A percentile compares a stretch with the other conserved stretches of the same genome.
Conservation (phyloP, 2,329 filamentous ascomycete genomes). For the Microthyrium microscopicum region DNA sequence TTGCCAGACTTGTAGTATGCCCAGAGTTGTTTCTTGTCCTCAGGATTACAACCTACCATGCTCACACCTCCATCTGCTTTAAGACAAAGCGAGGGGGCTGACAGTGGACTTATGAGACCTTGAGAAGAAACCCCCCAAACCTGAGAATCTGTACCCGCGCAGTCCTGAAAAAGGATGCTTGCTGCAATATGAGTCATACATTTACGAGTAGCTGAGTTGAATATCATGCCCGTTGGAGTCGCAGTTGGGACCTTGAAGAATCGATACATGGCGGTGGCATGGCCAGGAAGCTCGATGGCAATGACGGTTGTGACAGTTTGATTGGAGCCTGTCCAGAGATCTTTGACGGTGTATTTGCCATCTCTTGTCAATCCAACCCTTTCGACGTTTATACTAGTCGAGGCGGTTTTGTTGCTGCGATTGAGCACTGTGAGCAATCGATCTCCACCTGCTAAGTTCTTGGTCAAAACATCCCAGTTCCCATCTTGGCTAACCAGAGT, state of each 20-base stretch:
- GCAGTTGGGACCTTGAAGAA: conserved; percentile 17
- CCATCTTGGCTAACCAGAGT: conserved; percentile 30
- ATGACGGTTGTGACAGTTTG: conserved; percentile 13
- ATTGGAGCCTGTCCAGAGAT: conserved; percentile 27
- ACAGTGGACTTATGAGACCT: conserved; percentile 23
- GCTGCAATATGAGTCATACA: conserved; percentile 22
- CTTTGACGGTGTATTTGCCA: conserved; percentile 19
- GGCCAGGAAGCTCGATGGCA: conserved; percentile 18
- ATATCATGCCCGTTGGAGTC: conserved; percentile 31
- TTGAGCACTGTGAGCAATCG: conserved; percentile 32
- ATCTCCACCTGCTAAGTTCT: conserved; percentile 30
- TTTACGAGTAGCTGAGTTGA: conserved; percentile 30
- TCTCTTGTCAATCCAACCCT: conserved; percentile 21
- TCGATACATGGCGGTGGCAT: conserved; percentile 28
- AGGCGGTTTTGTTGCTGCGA: conserved; percentile 17
- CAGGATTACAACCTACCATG: conserved; percentile 10
- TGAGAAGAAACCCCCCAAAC: conserved; percentile 23
- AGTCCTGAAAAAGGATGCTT: conserved; percentile 19
- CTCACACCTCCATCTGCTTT: conserved; percentile 11
- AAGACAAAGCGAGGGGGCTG: conserved; percentile 19
- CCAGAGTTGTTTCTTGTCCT: conserved; percentile 22
- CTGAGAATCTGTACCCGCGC: conserved; percentile 24
- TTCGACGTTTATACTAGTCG: conserved; percentile 18
- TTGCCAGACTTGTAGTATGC: conserved; percentile 28
- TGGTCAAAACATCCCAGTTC: conserved; percentile 29